Conservation (phyloP, 192 early-diverging fungal genomes). For the Jimgerdemannia lactiflua region DNA sequence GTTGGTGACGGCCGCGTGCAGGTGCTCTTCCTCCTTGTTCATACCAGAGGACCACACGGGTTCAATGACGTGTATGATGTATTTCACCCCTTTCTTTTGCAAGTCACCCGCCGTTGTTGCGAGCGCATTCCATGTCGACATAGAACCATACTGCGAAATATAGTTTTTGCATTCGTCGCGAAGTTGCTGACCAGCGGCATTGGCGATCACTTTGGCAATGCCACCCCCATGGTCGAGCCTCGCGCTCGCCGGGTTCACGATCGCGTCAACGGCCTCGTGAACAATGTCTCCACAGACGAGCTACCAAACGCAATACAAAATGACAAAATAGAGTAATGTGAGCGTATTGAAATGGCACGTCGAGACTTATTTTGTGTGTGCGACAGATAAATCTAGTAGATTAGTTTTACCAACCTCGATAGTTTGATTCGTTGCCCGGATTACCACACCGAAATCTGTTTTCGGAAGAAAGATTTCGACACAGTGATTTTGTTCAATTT, state of each 20-base stretch:
- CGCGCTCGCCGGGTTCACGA: neutral
- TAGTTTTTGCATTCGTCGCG: neutral
- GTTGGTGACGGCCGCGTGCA: too few relatives aligned
- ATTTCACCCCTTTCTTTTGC: neutral
- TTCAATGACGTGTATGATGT: neutral
- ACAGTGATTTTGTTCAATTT: neutral
- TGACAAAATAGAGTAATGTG: neutral
- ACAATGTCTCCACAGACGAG: neutral
- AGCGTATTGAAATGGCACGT: too few relatives aligned
- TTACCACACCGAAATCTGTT: neutral
- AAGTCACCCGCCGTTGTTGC: neutral
- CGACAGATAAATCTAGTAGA: neutral
- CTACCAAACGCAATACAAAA: neutral
- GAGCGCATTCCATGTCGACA: neutral
- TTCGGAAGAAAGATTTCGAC: neutral
- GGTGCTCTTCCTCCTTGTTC: too few relatives aligned
- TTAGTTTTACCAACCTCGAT: neutral
- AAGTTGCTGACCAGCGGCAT: neutral
- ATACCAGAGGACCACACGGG: too few relatives aligned
- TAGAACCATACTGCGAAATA: neutral
- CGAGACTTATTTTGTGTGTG: too few relatives aligned
- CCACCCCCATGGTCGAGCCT: neutral
- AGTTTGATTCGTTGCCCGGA: neutral
- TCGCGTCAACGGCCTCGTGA: neutral
- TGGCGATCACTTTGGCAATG: neutral